phyloP scores from a whole-genome alignment of 768 basidiomycete genomes.

The Collybia sp. region DNA sequence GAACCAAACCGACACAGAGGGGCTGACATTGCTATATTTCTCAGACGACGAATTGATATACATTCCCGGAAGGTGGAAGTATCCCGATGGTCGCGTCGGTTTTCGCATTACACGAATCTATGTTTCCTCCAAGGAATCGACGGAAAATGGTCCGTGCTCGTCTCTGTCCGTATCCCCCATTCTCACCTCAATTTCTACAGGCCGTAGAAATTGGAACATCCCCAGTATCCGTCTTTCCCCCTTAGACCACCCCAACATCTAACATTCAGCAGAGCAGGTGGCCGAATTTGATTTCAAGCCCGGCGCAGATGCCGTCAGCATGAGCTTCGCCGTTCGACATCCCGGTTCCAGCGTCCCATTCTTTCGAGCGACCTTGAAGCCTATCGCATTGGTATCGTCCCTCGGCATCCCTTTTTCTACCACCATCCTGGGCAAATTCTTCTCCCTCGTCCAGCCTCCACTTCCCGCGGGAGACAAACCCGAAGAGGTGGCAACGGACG shows the following conservation, averaged over 20 bases:
- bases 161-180: neutral
- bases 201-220: constrained; percentile 29
- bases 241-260: neutral
- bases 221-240: constrained; percentile 18
- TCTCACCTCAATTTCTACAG: constrained; percentile 7
- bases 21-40: neutral
- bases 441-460: constrained; percentile 15
- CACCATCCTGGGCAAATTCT: constrained; percentile 9
- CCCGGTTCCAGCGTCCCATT: constrained; percentile 18
- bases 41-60: constrained; percentile 29
- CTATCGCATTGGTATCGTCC: constrained; percentile 18
- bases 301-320: constrained; percentile 9
- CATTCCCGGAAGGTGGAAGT: constrained; percentile 28
- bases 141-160: constrained; percentile 18
- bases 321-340: constrained; percentile 17
- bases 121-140: constrained; percentile 24
- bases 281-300: constrained; percentile 21
- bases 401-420: constrained; percentile 17
- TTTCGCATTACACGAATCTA: constrained; percentile 29
- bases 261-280: constrained; percentile 18
- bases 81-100: constrained; percentile 15
- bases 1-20: neutral
- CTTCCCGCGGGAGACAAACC: constrained; percentile 15
- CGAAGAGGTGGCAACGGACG: constrained; percentile 15
- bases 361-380: constrained; percentile 22